Evolutionary conservation across 768 basidiomycete species (phyloP), one percentile per base, ranked within the genome.

Genomic region (Rhodotorula babjevae): DNA sequence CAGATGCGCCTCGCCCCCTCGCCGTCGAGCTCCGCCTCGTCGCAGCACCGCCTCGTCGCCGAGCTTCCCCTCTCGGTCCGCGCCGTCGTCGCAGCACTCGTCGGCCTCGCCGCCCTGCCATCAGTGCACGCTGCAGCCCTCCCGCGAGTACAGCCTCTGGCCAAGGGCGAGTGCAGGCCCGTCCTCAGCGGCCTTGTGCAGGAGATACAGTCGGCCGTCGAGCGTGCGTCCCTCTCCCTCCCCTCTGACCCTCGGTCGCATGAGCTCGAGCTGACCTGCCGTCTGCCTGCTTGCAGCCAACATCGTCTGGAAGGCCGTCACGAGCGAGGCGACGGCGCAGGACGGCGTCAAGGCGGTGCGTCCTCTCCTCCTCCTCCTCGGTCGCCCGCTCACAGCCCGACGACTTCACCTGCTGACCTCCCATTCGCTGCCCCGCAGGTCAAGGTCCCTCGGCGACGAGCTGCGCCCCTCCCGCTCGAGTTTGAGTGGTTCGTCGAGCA

Each of bases 291-390:
- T 40, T 44, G 25, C 50, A 72, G 65, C 18, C 0, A 61, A 67
- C n/a, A 31, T 72, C 2, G 33, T 66, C 1, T 71, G 70, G 70
- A 71, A 46, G 46, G 70, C 70, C 2, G 65, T 66, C 1, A 56
- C 65, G 18, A 21, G n/a, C 6, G 9, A 31, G 15, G 16, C 61
- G 19, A 61, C 65, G 3, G 53, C 56, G 36, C 49, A 58, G 36
- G 70, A 67, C 31, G 70, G 70, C 8, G 70, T 71, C 18, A 66
- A 63, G 29, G 70, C 70, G 12, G 70, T 71, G 27, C 52, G 65
- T 67, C 53, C 23, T 40, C 9, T n/a, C 49, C 50, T 8, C 33
- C 4, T 31, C 11, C 29, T 7, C 29, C 18, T 46, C 44, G 12
- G 14, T 46, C 44, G 44, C 44, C 5, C 44, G 44, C 8, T 18